Evolutionary conservation across 768 basidiomycete species (phyloP).

Genomic region (Amanita exitialis): DNA sequence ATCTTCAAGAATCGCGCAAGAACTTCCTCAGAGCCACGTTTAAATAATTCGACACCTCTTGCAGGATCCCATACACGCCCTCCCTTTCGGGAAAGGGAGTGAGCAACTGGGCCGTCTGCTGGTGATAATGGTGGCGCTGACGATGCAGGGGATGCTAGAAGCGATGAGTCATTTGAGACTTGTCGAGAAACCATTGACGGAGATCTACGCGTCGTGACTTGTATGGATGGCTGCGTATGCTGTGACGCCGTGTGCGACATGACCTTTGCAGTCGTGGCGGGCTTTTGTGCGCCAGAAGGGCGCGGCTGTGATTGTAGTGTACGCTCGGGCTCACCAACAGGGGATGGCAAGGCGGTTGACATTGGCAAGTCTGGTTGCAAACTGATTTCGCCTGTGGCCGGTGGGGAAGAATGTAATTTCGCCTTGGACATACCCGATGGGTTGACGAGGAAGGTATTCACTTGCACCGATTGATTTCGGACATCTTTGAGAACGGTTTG

Average conservation of each 20-base stretch:
- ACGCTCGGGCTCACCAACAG: conserved; percentile 7
- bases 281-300: conserved; percentile 1
- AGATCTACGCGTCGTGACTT: not conserved
- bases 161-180: conserved; percentile 20
- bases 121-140: conserved; percentile 45
- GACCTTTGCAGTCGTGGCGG: conserved; percentile 1
- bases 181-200: conserved; percentile 24
- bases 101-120: conserved; percentile 25
- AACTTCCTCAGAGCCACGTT: conserved; percentile 81
- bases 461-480: conserved; percentile 52
- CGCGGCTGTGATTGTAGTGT: not conserved
- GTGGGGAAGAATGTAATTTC: conserved; percentile 9
- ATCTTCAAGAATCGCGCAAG: conserved; percentile 74
- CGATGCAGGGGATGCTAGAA: conserved; percentile 44
- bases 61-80: conserved; percentile 80
- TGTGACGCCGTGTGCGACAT: not conserved
- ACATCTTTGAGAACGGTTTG: conserved; percentile 56
- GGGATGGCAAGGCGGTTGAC: conserved; percentile 13
- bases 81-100: conserved; percentile 30
- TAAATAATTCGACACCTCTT: conserved; percentile 78
- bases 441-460: conserved; percentile 18
- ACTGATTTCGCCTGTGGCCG: conserved; percentile 17
- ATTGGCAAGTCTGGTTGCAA: conserved; percentile 13
- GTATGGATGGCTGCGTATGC: not conserved
- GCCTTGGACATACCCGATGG: conserved; percentile 4